Evolutionary conservation across 2,329 filamentous ascomycete species (phyloP).

Genomic region (Pseudocercospora fuligena): DNA sequence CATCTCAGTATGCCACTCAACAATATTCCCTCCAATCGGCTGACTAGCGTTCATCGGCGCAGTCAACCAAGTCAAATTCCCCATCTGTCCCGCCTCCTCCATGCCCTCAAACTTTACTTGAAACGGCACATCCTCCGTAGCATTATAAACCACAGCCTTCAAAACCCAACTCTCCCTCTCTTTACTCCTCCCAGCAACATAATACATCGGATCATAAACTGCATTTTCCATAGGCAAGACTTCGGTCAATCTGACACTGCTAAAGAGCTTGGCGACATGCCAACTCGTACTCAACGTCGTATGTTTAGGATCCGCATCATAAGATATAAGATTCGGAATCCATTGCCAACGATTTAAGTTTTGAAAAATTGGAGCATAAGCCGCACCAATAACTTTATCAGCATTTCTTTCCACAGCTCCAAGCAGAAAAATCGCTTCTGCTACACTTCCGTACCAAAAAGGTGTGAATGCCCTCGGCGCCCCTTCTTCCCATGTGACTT

Average conservation of each 20-base stretch:
- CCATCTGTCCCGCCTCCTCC: conserved; percentile 35
- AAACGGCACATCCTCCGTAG: conserved; percentile 45
- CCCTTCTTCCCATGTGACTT: conserved; percentile 48
- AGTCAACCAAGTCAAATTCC: conserved; percentile 50
- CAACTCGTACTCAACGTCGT: conserved; percentile 39
- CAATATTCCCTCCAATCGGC: conserved; percentile 53
- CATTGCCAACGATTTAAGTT: conserved; percentile 39
- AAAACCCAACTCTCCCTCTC: conserved; percentile 46
- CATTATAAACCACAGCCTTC: conserved; percentile 56
- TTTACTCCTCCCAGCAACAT: conserved; percentile 49
- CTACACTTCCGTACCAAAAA: conserved; percentile 60
- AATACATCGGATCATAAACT: conserved; percentile 50
- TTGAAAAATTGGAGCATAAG: conserved; percentile 47
- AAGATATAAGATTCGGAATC: conserved; percentile 47
- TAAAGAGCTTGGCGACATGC: conserved; percentile 46
- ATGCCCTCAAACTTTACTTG: conserved; percentile 45
- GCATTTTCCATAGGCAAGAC: conserved; percentile 49
- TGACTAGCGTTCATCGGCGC: conserved; percentile 39
- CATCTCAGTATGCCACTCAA: conserved; percentile 47
- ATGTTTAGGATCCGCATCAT: conserved; percentile 42
- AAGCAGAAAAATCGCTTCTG: conserved; percentile 68
- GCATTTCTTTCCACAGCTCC: conserved; percentile 66
- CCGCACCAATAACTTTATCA: conserved; percentile 60
- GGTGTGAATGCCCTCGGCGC: conserved; percentile 49
- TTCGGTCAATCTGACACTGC: conserved; percentile 50